A percentile compares a stretch with the other conserved stretches of the same genome.
phyloP scores from a whole-genome alignment of 2,329 filamentous ascomycete species.

The Xylariaceae sp. region DNA sequence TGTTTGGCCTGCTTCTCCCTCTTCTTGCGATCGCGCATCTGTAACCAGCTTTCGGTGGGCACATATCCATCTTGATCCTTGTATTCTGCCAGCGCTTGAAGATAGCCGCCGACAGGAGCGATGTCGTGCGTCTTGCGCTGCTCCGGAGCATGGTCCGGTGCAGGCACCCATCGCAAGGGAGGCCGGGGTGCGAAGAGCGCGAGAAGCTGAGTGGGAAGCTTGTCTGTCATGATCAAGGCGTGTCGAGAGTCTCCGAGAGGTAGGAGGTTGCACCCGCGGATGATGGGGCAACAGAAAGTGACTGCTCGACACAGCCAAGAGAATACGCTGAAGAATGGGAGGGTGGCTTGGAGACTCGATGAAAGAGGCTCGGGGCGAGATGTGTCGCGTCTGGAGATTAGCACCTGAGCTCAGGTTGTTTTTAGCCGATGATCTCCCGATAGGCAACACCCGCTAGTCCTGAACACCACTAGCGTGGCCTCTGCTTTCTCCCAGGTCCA shows the following conservation, averaged over 20 bases:
- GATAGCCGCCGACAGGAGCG: slow-evolving; percentile 64
- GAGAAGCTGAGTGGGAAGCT: slow-evolving; percentile 85
- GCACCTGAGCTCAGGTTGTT: too few relatives aligned
- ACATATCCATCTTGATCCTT: slow-evolving; percentile 68
- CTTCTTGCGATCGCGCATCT: slow-evolving; percentile 77
- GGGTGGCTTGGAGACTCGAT: slow-evolving; percentile 1
- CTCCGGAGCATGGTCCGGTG: slow-evolving; percentile 74
- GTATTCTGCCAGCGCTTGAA: slow-evolving; percentile 68
- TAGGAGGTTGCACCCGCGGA: not conserved
- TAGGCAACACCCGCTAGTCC: not conserved
- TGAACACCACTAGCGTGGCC: slow-evolving; percentile 1
- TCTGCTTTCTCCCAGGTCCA: not conserved
- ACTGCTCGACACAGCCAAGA: slow-evolving; percentile 5
- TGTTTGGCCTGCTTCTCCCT: slow-evolving; percentile 66
- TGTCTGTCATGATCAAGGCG: slow-evolving; percentile 72
- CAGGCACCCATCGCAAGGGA: slow-evolving; percentile 80
- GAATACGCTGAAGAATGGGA: not conserved
- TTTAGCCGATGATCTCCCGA: slow-evolving; percentile 4
- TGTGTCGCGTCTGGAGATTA: too few relatives aligned
- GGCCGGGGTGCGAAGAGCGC: slow-evolving; percentile 93
- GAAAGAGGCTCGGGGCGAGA: slow-evolving; percentile 4
- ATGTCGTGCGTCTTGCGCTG: slow-evolving; percentile 69
- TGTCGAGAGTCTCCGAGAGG: not conserved
- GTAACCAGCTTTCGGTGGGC: slow-evolving; percentile 88
- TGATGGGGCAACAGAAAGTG: not conserved